Evolutionary conservation across 305 asterid species (phyloP).

Genomic region (Rubia tinctorum): DNA sequence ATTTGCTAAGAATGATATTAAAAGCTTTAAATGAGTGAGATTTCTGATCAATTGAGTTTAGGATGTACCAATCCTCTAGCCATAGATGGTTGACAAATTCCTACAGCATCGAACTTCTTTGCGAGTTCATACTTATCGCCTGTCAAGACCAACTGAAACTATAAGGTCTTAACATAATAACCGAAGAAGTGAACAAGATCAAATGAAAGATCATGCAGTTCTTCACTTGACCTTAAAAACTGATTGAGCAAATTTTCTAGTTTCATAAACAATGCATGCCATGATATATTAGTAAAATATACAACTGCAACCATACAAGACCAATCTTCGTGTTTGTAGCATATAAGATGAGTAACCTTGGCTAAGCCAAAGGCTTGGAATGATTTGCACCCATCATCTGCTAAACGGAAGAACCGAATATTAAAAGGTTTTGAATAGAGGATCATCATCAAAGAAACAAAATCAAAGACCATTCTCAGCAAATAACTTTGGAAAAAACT

Average conservation of each 20-base stretch:
- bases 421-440: conserved; percentile 14
- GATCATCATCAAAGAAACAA: conserved; percentile 1
- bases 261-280: not conserved
- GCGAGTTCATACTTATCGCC: conserved; percentile 94
- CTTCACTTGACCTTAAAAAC: not conserved
- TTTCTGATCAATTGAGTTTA: conserved; percentile 15
- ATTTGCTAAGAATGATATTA: not conserved
- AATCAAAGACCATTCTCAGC: not conserved
- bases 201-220: not conserved
- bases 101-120: conserved; percentile 58
- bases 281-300: not conserved
- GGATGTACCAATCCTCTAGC: conserved; percentile 81
- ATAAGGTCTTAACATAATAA: not conserved
- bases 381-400: conserved; percentile 90
- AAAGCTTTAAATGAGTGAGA: not conserved
- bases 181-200: not conserved
- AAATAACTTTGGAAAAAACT: not conserved
- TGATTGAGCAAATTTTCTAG: not conserved
- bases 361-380: conserved; percentile 70
- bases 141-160: conserved; percentile 26
- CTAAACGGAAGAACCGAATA: conserved; percentile 13
- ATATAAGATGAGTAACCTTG: conserved; percentile 87
- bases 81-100: conserved; percentile 81
- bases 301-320: not conserved
- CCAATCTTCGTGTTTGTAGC: conserved; percentile 94